Evolutionary conservation across 306 rosid genomes (phyloP), one percentile per base, ranked within the genome.

Genomic region (Cicer yamashitae): DNA sequence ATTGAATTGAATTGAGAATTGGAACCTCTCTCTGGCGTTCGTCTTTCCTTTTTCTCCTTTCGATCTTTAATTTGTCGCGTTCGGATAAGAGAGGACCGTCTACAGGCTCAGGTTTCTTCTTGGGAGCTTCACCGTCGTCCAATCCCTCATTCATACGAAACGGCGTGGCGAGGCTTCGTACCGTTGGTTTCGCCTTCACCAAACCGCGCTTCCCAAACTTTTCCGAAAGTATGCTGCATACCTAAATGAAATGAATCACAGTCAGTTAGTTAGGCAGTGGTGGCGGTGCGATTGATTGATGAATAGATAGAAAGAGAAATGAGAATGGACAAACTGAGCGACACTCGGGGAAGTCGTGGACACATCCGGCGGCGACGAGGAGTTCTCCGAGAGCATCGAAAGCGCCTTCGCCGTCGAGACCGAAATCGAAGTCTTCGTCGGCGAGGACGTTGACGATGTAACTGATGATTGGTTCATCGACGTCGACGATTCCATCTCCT

Each of bases 21-120:
- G 43, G 56, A 40, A 94, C 98, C 97, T 94, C 99, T 85, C 99
- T 87, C 79, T 92, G 96, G 40, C 99, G 96, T 43, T 94, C 99
- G 0, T 94, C 97, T 82, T 94, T 92, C 87, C 99, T 88, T 85
- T 92, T 94, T 52, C 88, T 82, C 81, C 99, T 84, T 39, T 90
- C 97, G 1, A 88, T 81, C 88, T 94, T 94, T 0, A 85, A 76
- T 34, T 83, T 79, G 76, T 94, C 97, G 34, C 99, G 99, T 81
- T 94, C 99, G 0, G 97, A 73, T 25, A 94, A 82, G 62, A 90
- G 17, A 18, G 99, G 99, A 63, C 99, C 99, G 63, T 94, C 99
- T 2, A 83, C 68, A 1, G 84, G 80, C 89, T 92, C 99, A 30
- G 91, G 89, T 81, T 94, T 94, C 90, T 92, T 94, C 90, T 89